These are phyloP conservation scores for Hypoxylon sp. DNA, from an alignment of 2,329 filamentous ascomycete genomes.

Conservation along the genomic window DNA sequence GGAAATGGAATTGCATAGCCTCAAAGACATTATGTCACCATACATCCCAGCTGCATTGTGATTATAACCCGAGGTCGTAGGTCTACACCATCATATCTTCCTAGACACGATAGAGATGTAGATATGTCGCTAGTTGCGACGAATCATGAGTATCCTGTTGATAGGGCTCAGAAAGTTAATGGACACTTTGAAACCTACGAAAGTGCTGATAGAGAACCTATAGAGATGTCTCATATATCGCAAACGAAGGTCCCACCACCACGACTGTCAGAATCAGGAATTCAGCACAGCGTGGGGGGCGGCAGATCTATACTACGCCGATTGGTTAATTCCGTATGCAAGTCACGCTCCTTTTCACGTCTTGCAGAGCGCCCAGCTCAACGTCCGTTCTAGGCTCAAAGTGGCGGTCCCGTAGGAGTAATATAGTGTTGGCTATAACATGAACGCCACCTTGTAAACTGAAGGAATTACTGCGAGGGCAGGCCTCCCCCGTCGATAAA, in stretches of 20 bases:
- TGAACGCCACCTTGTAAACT: neutral
- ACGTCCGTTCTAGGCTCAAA: neutral
- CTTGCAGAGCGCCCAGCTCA: slow-evolving; percentile 10
- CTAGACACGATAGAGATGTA: slow-evolving; percentile 7
- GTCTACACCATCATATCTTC: slow-evolving; percentile 16
- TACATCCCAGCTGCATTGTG: slow-evolving; percentile 19
- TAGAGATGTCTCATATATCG: slow-evolving; percentile 14
- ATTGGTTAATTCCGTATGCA: slow-evolving; percentile 29
- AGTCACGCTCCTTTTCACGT: slow-evolving; percentile 21
- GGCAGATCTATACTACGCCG: neutral
- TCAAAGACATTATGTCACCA: slow-evolving; percentile 37
- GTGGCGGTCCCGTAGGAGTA: neutral
- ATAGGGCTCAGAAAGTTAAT: neutral
- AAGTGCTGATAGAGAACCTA: neutral
- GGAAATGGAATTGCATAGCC: slow-evolving; percentile 39
- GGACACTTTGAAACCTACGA: neutral
- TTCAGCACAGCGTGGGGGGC: slow-evolving; percentile 38
- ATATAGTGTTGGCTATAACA: slow-evolving; percentile 1
- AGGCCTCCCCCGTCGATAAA: neutral
- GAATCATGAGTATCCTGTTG: neutral
- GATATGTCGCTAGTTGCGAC: neutral
- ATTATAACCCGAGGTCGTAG: slow-evolving; percentile 23
- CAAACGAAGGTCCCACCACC: slow-evolving; percentile 11
- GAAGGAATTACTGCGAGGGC: slow-evolving; percentile 1
- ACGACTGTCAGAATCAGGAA: slow-evolving; percentile 3